Percentiles rank a stretch among this genome's conserved stretches.
Conservation (phyloP, 352 stramenopile species). For the Phytophthora palmivora region DNA sequence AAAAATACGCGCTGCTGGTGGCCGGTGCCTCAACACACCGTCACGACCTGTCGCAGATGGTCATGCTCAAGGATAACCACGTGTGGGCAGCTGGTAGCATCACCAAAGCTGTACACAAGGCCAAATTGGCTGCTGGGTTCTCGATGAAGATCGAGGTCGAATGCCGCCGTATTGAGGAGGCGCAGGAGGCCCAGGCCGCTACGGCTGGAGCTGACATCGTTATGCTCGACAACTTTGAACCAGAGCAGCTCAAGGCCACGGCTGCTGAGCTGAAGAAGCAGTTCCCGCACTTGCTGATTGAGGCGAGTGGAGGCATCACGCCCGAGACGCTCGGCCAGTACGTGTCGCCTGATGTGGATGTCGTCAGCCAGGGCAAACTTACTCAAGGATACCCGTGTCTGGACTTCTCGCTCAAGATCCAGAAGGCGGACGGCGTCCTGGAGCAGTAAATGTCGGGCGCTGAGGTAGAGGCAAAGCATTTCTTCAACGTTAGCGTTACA, state of each 20-base stretch:
- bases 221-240: conserved; percentile 99
- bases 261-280: conserved; percentile 93
- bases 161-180: conserved; percentile 94
- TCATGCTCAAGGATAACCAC: conserved; percentile 99
- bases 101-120: conserved; percentile 93
- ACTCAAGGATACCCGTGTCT: conserved; percentile 97
- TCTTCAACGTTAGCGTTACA: conserved; percentile 18
- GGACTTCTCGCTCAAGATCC: conserved; percentile 98
- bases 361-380: conserved; percentile 97
- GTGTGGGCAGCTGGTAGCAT: conserved; percentile 97
- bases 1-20: conserved; percentile 99
- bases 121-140: conserved; percentile 94
- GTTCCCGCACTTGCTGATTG: conserved; percentile 96
- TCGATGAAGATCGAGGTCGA: conserved; percentile 99
- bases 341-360: conserved; percentile 95
- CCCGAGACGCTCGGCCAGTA: conserved; percentile 94
- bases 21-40: conserved; percentile 94
- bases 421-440: conserved; percentile 78
- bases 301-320: conserved; percentile 98
- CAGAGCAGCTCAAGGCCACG: conserved; percentile 91
- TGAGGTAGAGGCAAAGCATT: conserved; percentile 1
- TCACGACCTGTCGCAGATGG: conserved; percentile 98
- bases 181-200: conserved; percentile 92
- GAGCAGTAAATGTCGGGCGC: conserved; percentile 26
- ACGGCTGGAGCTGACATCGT: conserved; percentile 92